phyloP scores from a whole-genome alignment of 352 stramenopile species.

The Plasmopara muralis region DNA sequence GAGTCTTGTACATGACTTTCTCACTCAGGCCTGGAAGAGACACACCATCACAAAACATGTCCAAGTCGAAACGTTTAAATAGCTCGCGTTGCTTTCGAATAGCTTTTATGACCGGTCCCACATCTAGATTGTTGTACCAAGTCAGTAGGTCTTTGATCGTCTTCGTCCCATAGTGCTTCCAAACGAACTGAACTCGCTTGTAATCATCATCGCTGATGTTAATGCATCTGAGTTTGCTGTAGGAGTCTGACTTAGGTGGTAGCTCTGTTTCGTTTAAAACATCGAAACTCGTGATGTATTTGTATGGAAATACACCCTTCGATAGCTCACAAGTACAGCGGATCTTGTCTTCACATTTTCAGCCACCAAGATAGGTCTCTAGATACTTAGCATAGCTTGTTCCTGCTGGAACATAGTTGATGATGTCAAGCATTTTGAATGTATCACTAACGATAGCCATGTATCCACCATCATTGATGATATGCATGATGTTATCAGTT shows the following conservation, averaged over 20 bases:
- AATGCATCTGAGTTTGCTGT: background rate
- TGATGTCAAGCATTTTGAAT: background rate
- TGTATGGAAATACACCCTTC: background rate
- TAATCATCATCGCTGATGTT: background rate
- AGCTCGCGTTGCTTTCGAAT: background rate
- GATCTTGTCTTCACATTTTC: background rate
- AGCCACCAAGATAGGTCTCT: background rate
- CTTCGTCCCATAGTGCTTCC: background rate
- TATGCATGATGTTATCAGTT: background rate
- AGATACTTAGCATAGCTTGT: background rate
- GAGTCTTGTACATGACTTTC: background rate
- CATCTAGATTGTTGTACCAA: background rate
- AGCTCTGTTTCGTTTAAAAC: background rate
- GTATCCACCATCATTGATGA: background rate
- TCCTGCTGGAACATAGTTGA: background rate
- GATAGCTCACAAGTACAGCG: background rate
- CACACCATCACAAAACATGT: background rate
- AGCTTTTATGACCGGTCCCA: background rate
- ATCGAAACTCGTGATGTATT: background rate
- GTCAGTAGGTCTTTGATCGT: background rate
- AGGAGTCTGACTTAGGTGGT: background rate
- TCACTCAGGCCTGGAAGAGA: background rate
- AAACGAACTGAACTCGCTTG: background rate
- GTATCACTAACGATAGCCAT: background rate
- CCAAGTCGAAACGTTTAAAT: background rate